A percentile compares a stretch with the other conserved stretches of the same genome.
Evolutionary conservation across 2,329 filamentous ascomycete species (phyloP).

Genomic region (Teratosphaeria zuluensis): DNA sequence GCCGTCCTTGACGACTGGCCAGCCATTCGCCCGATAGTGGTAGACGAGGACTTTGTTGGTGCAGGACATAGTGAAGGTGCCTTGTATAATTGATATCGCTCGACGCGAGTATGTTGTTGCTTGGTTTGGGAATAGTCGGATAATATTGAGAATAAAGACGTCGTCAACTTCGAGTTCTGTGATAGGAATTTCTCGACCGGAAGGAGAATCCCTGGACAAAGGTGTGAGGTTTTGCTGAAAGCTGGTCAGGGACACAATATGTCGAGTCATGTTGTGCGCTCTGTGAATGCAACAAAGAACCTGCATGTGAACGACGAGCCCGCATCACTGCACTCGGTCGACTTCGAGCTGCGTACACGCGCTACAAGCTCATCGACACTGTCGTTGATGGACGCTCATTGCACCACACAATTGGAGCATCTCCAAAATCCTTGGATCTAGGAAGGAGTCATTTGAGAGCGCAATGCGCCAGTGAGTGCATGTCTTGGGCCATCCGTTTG

Average conservation of each 20-base stretch:
- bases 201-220: neutral
- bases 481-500: neutral
- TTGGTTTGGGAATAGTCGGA: neutral
- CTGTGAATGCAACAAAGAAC: neutral
- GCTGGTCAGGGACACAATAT: neutral
- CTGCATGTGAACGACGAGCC: neutral
- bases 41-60: constrained; percentile 16
- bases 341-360: no score
- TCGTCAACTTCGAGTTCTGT: neutral
- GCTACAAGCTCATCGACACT: no score
- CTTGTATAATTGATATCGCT: neutral
- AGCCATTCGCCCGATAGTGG: constrained; percentile 9
- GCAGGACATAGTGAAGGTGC: constrained; percentile 1
- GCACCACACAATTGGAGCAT: no score
- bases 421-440: no score
- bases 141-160: neutral
- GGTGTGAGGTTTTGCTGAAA: neutral
- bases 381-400: no score
- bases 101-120: neutral
- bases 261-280: neutral
- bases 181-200: neutral
- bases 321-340: no score
- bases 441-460: no score
- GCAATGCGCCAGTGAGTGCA: no score
- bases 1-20: constrained; percentile 8